Percentiles rank a stretch among this genome's conserved stretches.
These are phyloP conservation scores for Chalciporus sp. DNA, from an alignment of 1,284 basidiomycete genomes.

Conservation along the genomic window DNA sequence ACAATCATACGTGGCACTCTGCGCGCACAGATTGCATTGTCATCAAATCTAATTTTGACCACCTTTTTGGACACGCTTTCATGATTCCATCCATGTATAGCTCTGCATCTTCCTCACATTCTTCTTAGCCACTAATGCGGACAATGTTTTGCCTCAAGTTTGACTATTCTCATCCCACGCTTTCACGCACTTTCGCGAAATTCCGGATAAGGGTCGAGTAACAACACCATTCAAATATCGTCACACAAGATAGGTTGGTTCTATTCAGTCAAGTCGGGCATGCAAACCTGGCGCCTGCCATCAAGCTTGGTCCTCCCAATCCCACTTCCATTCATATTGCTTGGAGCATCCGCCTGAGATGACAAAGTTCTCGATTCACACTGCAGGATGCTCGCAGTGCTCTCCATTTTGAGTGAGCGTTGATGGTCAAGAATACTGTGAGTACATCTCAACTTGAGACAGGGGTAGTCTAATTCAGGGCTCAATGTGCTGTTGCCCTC, in stretches of 20 bases:
- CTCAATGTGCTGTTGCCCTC: neutral
- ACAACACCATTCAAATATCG: neutral
- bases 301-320: neutral
- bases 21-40: neutral
- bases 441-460: neutral
- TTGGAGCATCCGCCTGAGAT: neutral
- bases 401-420: constrained; percentile 4
- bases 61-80: neutral
- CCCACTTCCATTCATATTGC: neutral
- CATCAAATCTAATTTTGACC: neutral
- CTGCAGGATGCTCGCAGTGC: neutral
- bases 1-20: neutral
- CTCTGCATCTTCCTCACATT: neutral
- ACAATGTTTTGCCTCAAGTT: neutral
- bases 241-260: neutral
- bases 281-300: neutral
- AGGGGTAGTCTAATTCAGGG: neutral
- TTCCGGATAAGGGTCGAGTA: neutral
- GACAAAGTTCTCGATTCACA: neutral
- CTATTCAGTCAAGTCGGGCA: neutral
- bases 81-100: neutral
- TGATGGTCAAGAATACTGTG: neutral
- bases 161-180: neutral
- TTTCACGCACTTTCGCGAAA: neutral
- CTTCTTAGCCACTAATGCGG: neutral